Evolutionary conservation across 495 filamentous ascomycete genomes (phyloP).

Genomic region (Penicillium ochrochloron): DNA sequence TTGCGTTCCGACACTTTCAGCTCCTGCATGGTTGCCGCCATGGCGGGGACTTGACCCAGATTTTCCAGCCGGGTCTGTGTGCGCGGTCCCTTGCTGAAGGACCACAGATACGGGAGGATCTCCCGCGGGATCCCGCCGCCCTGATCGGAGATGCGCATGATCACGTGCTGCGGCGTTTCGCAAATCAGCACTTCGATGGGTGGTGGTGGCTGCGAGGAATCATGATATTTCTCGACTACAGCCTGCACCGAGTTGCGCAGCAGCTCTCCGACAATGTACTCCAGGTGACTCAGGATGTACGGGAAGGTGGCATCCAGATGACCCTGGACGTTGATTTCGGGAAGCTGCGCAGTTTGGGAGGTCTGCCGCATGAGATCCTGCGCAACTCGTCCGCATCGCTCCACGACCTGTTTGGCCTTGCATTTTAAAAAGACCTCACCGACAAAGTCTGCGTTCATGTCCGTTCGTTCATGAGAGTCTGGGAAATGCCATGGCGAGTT

Average conservation of each 20-base stretch:
- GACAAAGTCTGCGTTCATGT: conserved; percentile 80
- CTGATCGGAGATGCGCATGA: conserved; percentile 93
- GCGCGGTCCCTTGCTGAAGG: conserved; percentile 88
- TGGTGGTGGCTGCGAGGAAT: conserved; percentile 56
- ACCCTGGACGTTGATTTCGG: conserved; percentile 82
- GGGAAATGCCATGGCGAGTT: conserved; percentile 91
- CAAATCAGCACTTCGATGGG: conserved; percentile 94
- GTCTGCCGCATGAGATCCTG: conserved; percentile 70
- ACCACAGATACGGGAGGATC: conserved; percentile 90
- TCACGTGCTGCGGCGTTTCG: conserved; percentile 93
- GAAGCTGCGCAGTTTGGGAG: conserved; percentile 72
- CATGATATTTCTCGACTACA: conserved; percentile 70
- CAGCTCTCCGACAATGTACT: conserved; percentile 96
- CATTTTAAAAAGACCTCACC: conserved; percentile 96
- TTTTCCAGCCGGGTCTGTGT: conserved; percentile 76
- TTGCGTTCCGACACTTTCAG: conserved; percentile 51
- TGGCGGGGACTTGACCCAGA: conserved; percentile 81
- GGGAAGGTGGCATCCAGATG: conserved; percentile 91
- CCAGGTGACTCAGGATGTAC: conserved; percentile 92
- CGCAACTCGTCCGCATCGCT: conserved; percentile 75
- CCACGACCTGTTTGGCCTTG: conserved; percentile 86
- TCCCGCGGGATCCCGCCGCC: conserved; percentile 89
- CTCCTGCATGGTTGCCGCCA: conserved; percentile 96
- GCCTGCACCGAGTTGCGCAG: conserved; percentile 94
- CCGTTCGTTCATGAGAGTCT: conserved; percentile 66